Evolutionary conservation across 2,329 filamentous ascomycete genomes (phyloP).

Genomic region (Alternaria burnsii): DNA sequence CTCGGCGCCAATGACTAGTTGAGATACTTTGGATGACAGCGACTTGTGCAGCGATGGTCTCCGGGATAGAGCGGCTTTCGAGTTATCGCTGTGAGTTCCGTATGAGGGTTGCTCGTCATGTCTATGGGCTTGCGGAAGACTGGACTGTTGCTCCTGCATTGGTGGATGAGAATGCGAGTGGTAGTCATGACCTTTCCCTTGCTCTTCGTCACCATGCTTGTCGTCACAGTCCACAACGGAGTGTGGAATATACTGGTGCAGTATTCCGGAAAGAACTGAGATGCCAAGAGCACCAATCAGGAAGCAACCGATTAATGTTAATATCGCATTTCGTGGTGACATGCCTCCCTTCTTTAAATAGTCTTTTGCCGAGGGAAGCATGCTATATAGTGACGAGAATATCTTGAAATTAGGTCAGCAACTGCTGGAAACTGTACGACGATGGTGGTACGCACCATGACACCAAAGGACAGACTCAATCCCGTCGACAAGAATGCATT

Average conservation of each 20-base stretch:
- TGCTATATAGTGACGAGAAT: constrained; percentile 90
- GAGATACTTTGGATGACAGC: constrained; percentile 56
- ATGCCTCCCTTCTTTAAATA: constrained; percentile 78
- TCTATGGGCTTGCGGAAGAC: constrained; percentile 21
- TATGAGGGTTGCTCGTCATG: constrained; percentile 28
- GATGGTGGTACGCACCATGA: constrained; percentile 74
- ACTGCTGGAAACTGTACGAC: not conserved
- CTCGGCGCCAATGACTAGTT: constrained; percentile 57
- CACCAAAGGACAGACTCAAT: constrained; percentile 90
- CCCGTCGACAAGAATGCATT: constrained; percentile 87
- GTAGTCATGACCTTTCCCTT: constrained; percentile 42
- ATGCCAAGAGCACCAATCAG: constrained; percentile 77
- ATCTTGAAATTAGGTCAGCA: constrained; percentile 65
- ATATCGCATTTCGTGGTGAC: constrained; percentile 71
- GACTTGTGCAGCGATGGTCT: constrained; percentile 54
- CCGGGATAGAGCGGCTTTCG: constrained; percentile 15
- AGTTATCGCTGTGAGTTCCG: constrained; percentile 26
- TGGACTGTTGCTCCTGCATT: constrained; percentile 32
- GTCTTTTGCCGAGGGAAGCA: constrained; percentile 84
- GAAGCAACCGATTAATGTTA: constrained; percentile 75
- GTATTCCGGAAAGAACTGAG: constrained; percentile 73
- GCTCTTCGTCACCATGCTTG: constrained; percentile 67
- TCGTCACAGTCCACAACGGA: constrained; percentile 85
- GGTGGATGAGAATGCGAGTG: constrained; percentile 25
- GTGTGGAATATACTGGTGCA: constrained; percentile 78